Evolutionary conservation across 2,329 filamentous ascomycete species (phyloP).

Genomic region (Capronia coronata): DNA sequence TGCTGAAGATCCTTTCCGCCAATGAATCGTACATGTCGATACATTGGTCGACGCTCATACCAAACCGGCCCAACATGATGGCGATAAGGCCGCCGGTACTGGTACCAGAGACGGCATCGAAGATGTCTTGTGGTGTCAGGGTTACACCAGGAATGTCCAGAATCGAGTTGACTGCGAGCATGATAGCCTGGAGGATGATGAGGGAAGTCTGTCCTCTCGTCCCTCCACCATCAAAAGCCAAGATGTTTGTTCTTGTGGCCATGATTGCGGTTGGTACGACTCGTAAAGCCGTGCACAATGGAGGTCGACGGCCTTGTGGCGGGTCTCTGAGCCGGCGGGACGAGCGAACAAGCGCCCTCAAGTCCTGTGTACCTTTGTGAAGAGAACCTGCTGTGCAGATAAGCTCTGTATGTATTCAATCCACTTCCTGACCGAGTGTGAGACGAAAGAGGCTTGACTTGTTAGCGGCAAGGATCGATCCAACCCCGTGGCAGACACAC

Average conservation of each 20-base stretch:
- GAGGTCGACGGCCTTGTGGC: too few species aligned
- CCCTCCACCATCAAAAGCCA: neutral
- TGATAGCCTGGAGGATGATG: neutral
- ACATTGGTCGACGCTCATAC: neutral
- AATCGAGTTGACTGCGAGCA: neutral
- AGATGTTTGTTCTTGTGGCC: neutral
- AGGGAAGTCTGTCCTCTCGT: neutral
- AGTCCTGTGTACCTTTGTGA: too few species aligned
- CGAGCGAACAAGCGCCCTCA: too few species aligned
- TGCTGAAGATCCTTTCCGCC: neutral
- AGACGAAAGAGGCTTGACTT: too few species aligned
- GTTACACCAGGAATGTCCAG: neutral
- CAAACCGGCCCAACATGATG: neutral
- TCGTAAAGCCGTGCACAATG: too few species aligned
- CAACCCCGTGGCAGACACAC: too few species aligned
- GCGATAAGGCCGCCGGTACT: neutral
- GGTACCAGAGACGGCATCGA: neutral
- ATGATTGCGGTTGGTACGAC: too few species aligned
- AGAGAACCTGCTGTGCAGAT: too few species aligned
- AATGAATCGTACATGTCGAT: neutral
- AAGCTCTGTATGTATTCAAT: too few species aligned
- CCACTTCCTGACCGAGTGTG: too few species aligned
- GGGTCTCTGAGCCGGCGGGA: too few species aligned
- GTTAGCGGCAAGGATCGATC: too few species aligned
- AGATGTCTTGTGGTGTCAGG: neutral